Evolutionary conservation across 1,284 basidiomycete genomes (phyloP).

Genomic region (Volvariella volvacea): DNA sequence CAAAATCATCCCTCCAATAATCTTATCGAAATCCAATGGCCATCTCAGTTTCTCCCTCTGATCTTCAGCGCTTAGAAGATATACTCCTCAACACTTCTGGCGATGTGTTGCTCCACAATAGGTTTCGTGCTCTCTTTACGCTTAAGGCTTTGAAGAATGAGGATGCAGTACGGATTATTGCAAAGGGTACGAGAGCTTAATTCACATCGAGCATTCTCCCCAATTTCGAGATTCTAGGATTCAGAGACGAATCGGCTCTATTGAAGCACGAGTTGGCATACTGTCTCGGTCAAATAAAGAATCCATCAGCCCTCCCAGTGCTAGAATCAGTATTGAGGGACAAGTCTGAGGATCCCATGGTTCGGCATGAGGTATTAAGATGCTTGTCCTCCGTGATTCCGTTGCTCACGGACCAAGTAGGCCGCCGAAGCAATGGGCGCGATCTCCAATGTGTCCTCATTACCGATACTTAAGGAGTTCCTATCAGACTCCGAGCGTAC

Average conservation of each 20-base stretch:
- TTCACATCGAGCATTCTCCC: conserved; percentile 4
- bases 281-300: conserved; percentile 90
- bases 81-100: conserved; percentile 75
- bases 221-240: conserved; percentile 44
- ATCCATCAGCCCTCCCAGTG: conserved; percentile 67
- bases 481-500: conserved; percentile 69
- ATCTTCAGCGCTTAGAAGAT: conserved; percentile 55
- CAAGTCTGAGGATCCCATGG: conserved; percentile 86
- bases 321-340: conserved; percentile 76
- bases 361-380: conserved; percentile 81
- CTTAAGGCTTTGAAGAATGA: conserved; percentile 84
- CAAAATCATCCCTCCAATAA: conserved; percentile 16
- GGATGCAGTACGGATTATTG: conserved; percentile 80
- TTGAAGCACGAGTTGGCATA: conserved; percentile 98
- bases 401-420: conserved; percentile 28
- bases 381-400: conserved; percentile 6
- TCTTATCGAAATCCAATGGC: conserved; percentile 19
- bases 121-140: conserved; percentile 92
- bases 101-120: conserved; percentile 74
- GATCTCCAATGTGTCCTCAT: conserved; percentile 65
- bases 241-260: conserved; percentile 82
- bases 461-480: conserved; percentile 73
- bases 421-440: conserved; percentile 99
- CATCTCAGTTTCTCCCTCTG: conserved; percentile 21
- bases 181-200: conserved; percentile 52